Conservation (phyloP, 345 rosid genomes). For the Salix dunnii region DNA sequence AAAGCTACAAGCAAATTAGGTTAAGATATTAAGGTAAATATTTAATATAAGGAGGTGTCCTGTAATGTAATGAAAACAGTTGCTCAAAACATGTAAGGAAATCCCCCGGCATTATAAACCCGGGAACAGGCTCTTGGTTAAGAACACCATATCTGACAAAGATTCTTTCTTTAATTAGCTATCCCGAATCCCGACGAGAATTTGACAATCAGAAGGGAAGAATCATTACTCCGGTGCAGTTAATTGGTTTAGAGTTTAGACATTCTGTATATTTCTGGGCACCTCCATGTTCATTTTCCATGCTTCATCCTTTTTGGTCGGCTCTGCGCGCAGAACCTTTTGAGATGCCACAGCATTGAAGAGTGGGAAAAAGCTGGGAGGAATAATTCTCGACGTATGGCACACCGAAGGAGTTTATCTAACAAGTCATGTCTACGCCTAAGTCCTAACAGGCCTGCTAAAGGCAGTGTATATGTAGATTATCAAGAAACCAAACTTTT, state of each 20-base stretch:
- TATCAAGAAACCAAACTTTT: constrained; percentile 33
- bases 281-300: not conserved
- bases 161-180: not conserved
- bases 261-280: not conserved
- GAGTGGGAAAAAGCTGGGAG: not conserved
- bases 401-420: constrained; percentile 8
- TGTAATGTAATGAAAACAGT: not conserved
- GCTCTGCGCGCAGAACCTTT: not conserved
- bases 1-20: not conserved
- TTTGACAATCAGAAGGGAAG: not conserved
- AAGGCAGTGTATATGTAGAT: constrained; percentile 9
- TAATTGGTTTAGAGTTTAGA: constrained; percentile 3
- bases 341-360: constrained; percentile 1
- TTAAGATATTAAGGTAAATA: not conserved
- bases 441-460: constrained; percentile 16
- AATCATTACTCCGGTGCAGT: not conserved
- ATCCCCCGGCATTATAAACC: not conserved
- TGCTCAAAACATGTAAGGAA: not conserved
- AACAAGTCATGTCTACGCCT: constrained; percentile 22
- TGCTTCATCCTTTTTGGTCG: not conserved
- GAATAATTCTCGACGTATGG: not conserved
- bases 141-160: not conserved
- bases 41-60: not conserved
- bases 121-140: not conserved
- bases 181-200: not conserved